Base-by-base conservation (phyloP, 129 eudicot species). In the Deinandra increscens region DNA sequence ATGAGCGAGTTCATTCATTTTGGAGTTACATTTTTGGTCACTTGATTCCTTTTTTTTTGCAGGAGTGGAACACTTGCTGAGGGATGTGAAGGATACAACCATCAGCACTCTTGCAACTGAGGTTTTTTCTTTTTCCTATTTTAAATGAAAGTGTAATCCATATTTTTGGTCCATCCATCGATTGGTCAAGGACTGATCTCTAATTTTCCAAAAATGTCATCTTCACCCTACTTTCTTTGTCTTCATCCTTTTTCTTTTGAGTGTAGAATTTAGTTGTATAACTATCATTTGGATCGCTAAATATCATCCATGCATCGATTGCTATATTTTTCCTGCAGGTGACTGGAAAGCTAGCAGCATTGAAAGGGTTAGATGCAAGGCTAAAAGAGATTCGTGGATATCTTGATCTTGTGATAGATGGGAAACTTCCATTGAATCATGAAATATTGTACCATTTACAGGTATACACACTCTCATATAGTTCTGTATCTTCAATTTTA, bases 61-160 rank as follows among this genome's bases (percentile, higher is more conserved):
- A 92, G 98, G 98, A 48, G 98, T 92, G 78, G 98, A 92, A 73
- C 98, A 92, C 85, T 84, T 92, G 88, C 77, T 92, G 70, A 89
- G 98, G 64, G 98, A 92, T 79, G 98, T 92, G 74, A 92, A 92
- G 71, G 98, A 92, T 80, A 92, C 98, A 50, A 92, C 98, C 54
- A 83, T 92, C 80, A 92, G 98, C 75, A 92, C 98, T 9, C 92
- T 92, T n/a, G 98, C 98, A 74, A 89, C 98, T 15, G 96, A 88
- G 96, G 98, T 89, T 42, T 37, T 50, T 20, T 20, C 37, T 36
- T 12, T 39, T 31, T 14, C 6, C 56, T 50, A 6, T 49, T 51
- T 46, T 46, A 46, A 14, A 4, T 51, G 60, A 9, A 9, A 7
- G 29, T 8, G 29, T 75, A 38, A 19, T 13, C 10, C 38, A 10